Conservation (phyloP, 2,329 filamentous ascomycete species). For the Penicillium sp. region DNA sequence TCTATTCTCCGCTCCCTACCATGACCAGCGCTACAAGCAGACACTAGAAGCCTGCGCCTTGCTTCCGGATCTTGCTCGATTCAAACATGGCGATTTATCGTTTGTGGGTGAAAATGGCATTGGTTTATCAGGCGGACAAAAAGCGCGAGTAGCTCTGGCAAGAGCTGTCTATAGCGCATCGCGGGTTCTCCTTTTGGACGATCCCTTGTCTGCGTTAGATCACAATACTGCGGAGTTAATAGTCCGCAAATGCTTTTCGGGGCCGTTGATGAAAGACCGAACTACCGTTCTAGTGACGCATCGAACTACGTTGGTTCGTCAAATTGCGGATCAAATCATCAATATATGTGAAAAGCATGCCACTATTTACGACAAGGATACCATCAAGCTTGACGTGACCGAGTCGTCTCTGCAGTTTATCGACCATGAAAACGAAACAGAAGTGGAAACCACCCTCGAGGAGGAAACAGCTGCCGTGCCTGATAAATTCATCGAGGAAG, state of each 20-base stretch:
- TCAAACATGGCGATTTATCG: slow-evolving; percentile 64
- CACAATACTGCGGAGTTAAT: slow-evolving; percentile 65
- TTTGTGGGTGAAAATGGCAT: slow-evolving; percentile 63
- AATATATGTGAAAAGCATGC: slow-evolving; percentile 65
- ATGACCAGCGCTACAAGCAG: slow-evolving; percentile 66
- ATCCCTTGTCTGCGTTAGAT: slow-evolving; percentile 61
- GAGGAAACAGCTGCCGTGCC: slow-evolving; percentile 57
- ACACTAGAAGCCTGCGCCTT: slow-evolving; percentile 67
- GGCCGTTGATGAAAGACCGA: slow-evolving; percentile 54
- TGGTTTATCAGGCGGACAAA: slow-evolving; percentile 62
- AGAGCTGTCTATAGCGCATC: slow-evolving; percentile 60
- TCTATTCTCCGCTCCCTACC: slow-evolving; percentile 64
- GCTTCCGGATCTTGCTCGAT: slow-evolving; percentile 60
- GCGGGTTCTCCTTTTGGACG: slow-evolving; percentile 57
- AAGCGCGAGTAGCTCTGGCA: slow-evolving; percentile 60
- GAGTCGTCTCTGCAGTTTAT: slow-evolving; percentile 18
- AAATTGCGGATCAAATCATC: slow-evolving; percentile 71
- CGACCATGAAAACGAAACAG: slow-evolving; percentile 19
- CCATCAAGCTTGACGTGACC: slow-evolving; percentile 47
- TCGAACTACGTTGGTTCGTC: slow-evolving; percentile 67
- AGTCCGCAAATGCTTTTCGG: slow-evolving; percentile 57
- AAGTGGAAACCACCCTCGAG: slow-evolving; percentile 39
- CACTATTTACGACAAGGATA: slow-evolving; percentile 49
- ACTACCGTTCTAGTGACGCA: slow-evolving; percentile 64
- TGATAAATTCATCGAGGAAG: slow-evolving; percentile 77